phyloP scores from a whole-genome alignment of 495 filamentous ascomycete species.

The Glarea lozoyensis region DNA sequence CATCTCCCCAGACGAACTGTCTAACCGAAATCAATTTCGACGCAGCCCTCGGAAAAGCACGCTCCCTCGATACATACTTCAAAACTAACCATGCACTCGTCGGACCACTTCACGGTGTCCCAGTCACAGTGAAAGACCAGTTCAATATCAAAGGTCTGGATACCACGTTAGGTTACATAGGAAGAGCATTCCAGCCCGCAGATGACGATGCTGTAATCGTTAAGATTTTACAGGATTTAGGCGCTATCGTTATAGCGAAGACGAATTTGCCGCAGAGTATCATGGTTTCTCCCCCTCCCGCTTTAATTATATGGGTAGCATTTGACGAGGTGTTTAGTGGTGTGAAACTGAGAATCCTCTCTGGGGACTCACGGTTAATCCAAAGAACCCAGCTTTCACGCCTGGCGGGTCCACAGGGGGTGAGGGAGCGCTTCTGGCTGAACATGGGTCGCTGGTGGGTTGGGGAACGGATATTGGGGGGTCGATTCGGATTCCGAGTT shows the following conservation, averaged over 20 bases:
- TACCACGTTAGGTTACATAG: slow-evolving; percentile 2
- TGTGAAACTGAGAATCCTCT: slow-evolving; percentile 14
- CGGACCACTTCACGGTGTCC: slow-evolving; percentile 36
- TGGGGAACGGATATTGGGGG: slow-evolving; percentile 51
- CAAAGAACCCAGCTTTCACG: slow-evolving; percentile 37
- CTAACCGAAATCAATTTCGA: slow-evolving; percentile 56
- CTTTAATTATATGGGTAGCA: too few species aligned
- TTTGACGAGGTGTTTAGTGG: too few species aligned
- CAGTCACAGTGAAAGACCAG: slow-evolving; percentile 44
- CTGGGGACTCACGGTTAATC: slow-evolving; percentile 31
- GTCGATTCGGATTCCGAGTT: slow-evolving; percentile 46
- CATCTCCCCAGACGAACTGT: slow-evolving; percentile 32
- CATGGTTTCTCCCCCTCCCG: slow-evolving; percentile 20
- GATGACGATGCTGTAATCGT: slow-evolving; percentile 1
- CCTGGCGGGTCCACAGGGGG: slow-evolving; percentile 50
- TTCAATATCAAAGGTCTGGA: slow-evolving; percentile 23
- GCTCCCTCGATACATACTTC: slow-evolving; percentile 42
- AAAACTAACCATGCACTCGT: slow-evolving; percentile 24
- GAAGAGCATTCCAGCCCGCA: slow-evolving; percentile 27
- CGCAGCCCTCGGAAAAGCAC: slow-evolving; percentile 45
- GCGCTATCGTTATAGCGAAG: slow-evolving; percentile 39
- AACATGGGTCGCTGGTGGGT: slow-evolving; percentile 45
- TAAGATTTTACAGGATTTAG: slow-evolving; percentile 31
- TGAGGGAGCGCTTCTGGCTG: slow-evolving; percentile 42
- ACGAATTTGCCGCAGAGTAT: slow-evolving; percentile 29